A percentile compares a stretch with the other conserved stretches of the same genome.
Evolutionary conservation across 1,139 yeast genomes (phyloP).

Genomic region (Wickerhamiella infanticola): DNA sequence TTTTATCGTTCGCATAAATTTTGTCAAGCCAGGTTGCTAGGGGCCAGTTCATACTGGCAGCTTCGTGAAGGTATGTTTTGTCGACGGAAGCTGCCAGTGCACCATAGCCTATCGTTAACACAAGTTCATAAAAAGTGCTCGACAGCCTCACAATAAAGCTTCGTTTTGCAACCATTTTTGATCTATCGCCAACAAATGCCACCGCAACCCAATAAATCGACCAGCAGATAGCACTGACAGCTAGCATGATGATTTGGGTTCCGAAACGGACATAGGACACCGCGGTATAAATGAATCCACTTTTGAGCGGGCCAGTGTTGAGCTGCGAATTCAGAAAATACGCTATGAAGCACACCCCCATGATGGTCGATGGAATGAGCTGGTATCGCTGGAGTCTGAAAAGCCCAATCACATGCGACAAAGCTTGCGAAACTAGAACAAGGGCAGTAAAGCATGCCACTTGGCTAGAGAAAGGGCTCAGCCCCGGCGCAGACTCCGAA

Average conservation of each 20-base stretch:
- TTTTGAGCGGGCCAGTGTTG: slow-evolving; percentile 27
- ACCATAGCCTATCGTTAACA: slow-evolving; percentile 44
- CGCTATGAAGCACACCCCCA: slow-evolving; percentile 36
- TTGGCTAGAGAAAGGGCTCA: slow-evolving; percentile 61
- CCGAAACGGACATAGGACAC: slow-evolving; percentile 36
- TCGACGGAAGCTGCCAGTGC: slow-evolving; percentile 53
- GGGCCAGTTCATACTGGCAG: slow-evolving; percentile 35
- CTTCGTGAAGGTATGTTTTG: slow-evolving; percentile 48
- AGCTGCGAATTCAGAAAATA: slow-evolving; percentile 29
- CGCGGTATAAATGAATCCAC: slow-evolving; percentile 34
- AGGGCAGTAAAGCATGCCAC: slow-evolving; percentile 44
- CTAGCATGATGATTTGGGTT: slow-evolving; percentile 44
- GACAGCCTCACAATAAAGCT: slow-evolving; percentile 25
- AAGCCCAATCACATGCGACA: slow-evolving; percentile 44
- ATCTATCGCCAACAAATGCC: slow-evolving; percentile 39
- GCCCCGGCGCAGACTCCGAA: slow-evolving; percentile 36
- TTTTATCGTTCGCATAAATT: neutral
- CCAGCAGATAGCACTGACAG: slow-evolving; percentile 36
- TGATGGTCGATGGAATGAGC: slow-evolving; percentile 43
- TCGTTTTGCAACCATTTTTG: slow-evolving; percentile 25
- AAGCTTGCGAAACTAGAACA: slow-evolving; percentile 39
- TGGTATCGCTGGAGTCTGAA: slow-evolving; percentile 38
- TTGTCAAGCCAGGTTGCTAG: slow-evolving; percentile 45
- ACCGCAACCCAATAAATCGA: slow-evolving; percentile 40
- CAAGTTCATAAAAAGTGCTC: slow-evolving; percentile 53